A percentile compares a stretch with the other conserved stretches of the same genome.
Evolutionary conservation across 768 basidiomycete genomes (phyloP).

Genomic region (Boletus reticulatus): DNA sequence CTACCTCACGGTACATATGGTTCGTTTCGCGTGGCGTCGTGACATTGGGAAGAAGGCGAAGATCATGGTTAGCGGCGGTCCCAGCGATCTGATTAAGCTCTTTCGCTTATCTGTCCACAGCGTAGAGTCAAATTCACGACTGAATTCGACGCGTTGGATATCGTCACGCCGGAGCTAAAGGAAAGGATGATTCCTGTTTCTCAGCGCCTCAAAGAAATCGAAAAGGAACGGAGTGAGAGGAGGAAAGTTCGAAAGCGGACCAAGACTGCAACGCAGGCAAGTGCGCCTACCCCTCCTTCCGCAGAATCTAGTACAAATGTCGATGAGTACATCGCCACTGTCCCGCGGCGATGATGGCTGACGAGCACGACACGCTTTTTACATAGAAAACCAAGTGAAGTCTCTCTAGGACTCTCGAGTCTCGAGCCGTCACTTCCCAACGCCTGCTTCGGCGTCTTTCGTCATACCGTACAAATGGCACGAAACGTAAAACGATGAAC

Average conservation of each 20-base stretch:
- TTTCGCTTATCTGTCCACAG: conserved; percentile 35
- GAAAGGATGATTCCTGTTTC: conserved; percentile 68
- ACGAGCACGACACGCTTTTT: too few relatives aligned
- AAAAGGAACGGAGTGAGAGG: conserved; percentile 82
- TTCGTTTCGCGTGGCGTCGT: conserved; percentile 91
- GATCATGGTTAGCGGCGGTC: conserved; percentile 76
- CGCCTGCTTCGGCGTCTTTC: too few relatives aligned
- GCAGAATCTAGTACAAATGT: conserved; percentile 39
- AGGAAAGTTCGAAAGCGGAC: conserved; percentile 78
- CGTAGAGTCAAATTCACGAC: conserved; percentile 90
- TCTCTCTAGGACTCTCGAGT: too few relatives aligned
- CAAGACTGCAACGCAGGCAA: conserved; percentile 36
- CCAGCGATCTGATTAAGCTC: neutral
- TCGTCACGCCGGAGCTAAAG: conserved; percentile 78
- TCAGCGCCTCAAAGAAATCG: conserved; percentile 70
- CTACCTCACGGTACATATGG: conserved; percentile 91
- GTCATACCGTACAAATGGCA: too few relatives aligned
- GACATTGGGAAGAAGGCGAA: conserved; percentile 94
- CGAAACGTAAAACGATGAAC: too few relatives aligned
- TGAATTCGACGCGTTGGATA: conserved; percentile 83
- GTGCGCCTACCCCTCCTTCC: conserved; percentile 11
- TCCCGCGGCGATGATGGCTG: too few relatives aligned
- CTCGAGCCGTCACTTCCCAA: too few relatives aligned
- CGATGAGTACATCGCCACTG: too few relatives aligned
- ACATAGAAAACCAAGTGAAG: too few relatives aligned